A percentile compares a stretch with the other conserved stretches of the same genome.
Evolutionary conservation across 768 basidiomycete genomes (phyloP).

Genomic region (Infundibulicybe gibba): DNA sequence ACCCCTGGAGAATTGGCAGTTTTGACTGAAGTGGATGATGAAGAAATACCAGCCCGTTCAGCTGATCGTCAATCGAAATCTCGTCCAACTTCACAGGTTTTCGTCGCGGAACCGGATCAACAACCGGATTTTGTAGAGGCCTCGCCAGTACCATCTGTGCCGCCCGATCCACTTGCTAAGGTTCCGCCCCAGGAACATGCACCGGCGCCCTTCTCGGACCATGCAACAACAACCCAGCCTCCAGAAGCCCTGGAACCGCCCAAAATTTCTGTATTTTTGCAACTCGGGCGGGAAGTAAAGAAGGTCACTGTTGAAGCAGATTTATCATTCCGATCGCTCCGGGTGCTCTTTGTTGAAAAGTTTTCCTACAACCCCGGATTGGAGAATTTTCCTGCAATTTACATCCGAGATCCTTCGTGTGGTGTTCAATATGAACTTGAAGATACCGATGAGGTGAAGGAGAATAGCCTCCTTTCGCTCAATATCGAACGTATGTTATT

Average conservation of each 20-base stretch:
- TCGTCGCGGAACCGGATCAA: constrained; percentile 35
- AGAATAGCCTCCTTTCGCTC: constrained; percentile 83
- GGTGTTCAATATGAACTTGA: constrained; percentile 96
- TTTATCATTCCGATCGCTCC: constrained; percentile 68
- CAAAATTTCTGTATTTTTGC: constrained; percentile 76
- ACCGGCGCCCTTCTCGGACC: constrained; percentile 1
- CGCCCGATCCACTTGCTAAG: constrained; percentile 44
- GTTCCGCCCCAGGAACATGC: constrained; percentile 10
- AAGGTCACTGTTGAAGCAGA: constrained; percentile 72
- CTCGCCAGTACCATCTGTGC: constrained; percentile 34
- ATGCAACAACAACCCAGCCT: constrained; percentile 5
- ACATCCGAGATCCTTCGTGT: constrained; percentile 87
- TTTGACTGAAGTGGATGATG: constrained; percentile 73
- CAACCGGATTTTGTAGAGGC: constrained; percentile 3
- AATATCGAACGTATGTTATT: constrained; percentile 90
- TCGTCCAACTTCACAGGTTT: constrained; percentile 24
- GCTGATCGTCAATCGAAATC: constrained; percentile 20
- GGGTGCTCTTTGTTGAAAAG: constrained; percentile 90
- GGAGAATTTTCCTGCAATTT: constrained; percentile 94
- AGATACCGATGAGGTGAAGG: constrained; percentile 88
- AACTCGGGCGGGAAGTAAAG: constrained; percentile 88
- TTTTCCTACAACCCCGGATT: constrained; percentile 92
- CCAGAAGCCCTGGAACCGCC: constrained; percentile 24
- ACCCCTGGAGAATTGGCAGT: constrained; percentile 73
- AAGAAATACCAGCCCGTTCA: constrained; percentile 26